Base-by-base conservation (phyloP, 148 eudicot genomes). In the Arctostaphylos glauca region DNA sequence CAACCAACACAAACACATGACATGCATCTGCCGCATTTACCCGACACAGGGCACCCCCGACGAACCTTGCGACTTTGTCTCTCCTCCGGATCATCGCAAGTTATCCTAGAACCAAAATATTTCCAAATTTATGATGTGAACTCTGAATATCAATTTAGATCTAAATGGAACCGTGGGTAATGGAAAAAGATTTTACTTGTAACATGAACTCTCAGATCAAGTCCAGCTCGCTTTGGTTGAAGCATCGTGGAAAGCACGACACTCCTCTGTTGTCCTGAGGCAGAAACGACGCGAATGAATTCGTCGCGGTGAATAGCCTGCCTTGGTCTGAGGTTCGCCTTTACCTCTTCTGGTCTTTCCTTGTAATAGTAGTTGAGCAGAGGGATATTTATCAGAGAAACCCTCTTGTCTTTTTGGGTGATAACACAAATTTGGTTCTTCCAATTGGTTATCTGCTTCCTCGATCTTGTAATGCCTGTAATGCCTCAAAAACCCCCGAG, bases 191-290 rank as follows among this genome's bases (percentile, higher is more conserved):
- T 5, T 50, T 50, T 75, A 50, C 78, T 12, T 9, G 1, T 3
- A 23, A 47, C 10, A 21, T 5, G 78, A 58, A 75, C 0, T 21
- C 3, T 75, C 58, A 5, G 56, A 49, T 49, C 78, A 50, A 3
- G 78, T 75, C 58, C 43, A 75, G 44, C 49, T 48, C 38, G 4
- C 41, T 23, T 48, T 21, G 41, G 78, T 41, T 2, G 12, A 50
- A 75, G 78, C 58, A 10, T 75, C 58, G 31, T 75, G 78, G 44
- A n/a, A 75, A 9, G 78, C 56, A 14, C 58, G 78, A 50, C 58
- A 23, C 58, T 75, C 58, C 7, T 50, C 14, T 1, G 43, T 1
- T 21, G 16, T 74, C 25, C 56, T n/a, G 19, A 75, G 78, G 56
- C 3, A 4, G 8, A 75, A 75, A 25, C 43, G 78, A 50, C 58